These are phyloP conservation scores for Nannizziopsis barbatae DNA, from an alignment of 2,329 filamentous ascomycete species.

Conservation along the genomic window DNA sequence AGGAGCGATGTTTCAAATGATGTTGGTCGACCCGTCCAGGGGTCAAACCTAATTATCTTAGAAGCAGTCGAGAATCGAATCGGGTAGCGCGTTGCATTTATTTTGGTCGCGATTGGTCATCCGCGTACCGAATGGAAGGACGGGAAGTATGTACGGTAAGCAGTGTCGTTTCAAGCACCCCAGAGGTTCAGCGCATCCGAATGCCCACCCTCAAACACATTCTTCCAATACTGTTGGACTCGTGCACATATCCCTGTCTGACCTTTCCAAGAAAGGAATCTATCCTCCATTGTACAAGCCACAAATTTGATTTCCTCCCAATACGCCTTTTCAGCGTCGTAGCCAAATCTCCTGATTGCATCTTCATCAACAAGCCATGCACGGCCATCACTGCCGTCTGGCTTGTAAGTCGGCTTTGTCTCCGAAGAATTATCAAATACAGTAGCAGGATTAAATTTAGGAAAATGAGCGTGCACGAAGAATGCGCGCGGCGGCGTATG, in stretches of 20 bases:
- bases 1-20: no score
- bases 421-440: constrained; percentile 29
- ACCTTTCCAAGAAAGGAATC: constrained; percentile 27
- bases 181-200: constrained; percentile 1
- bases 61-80: no score
- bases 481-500: constrained; percentile 22
- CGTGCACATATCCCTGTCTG: constrained; percentile 17
- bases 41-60: no score
- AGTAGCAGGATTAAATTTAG: constrained; percentile 32
- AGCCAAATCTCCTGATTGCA: constrained; percentile 27
- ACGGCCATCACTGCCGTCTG: constrained; percentile 27
- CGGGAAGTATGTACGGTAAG: background rate
- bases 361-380: constrained; percentile 29
- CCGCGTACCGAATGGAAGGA: no score
- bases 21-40: no score
- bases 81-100: no score
- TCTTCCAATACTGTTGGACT: constrained; percentile 16
- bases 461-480: constrained; percentile 32
- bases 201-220: constrained; percentile 6
- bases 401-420: constrained; percentile 27
- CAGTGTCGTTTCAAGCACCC: background rate
- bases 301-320: constrained; percentile 35
- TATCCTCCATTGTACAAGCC: constrained; percentile 26
- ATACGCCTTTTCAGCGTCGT: constrained; percentile 29
- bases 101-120: no score